Conservation (phyloP, 2,329 filamentous ascomycete species). For the Penicillium sp. region DNA sequence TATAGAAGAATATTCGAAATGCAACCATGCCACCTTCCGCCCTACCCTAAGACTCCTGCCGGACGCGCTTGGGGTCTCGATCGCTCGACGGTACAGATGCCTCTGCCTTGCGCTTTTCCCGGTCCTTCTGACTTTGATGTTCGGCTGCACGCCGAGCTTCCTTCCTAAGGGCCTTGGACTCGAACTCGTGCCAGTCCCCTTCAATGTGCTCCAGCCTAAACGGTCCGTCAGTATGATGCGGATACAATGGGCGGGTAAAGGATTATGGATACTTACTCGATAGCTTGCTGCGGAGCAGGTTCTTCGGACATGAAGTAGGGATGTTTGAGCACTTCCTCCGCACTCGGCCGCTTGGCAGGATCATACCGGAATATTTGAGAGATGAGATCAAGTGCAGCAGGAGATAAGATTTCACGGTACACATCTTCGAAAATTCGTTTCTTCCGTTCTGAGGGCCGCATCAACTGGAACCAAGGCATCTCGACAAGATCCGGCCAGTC, state of each 20-base stretch:
- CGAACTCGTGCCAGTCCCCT: slow-evolving; percentile 98
- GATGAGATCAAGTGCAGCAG: slow-evolving; percentile 81
- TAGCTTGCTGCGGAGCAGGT: slow-evolving; percentile 74
- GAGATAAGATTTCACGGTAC: slow-evolving; percentile 76
- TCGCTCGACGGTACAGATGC: slow-evolving; percentile 39
- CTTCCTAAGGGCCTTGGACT: slow-evolving; percentile 90
- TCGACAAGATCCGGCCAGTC: slow-evolving; percentile 92
- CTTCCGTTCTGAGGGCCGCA: slow-evolving; percentile 75
- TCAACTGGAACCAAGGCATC: slow-evolving; percentile 95
- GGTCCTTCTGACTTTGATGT: slow-evolving; percentile 50
- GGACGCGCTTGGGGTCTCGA: slow-evolving; percentile 46
- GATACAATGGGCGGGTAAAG: background rate
- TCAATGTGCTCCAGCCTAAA: slow-evolving; percentile 74
- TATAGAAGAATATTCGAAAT: slow-evolving; percentile 6
- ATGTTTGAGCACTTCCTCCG: slow-evolving; percentile 82
- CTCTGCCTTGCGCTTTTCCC: slow-evolving; percentile 52
- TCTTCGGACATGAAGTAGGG: slow-evolving; percentile 86
- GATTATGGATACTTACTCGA: slow-evolving; percentile 67
- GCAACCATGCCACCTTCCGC: slow-evolving; percentile 16
- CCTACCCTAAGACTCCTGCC: slow-evolving; percentile 28
- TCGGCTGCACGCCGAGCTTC: slow-evolving; percentile 60
- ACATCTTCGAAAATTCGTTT: slow-evolving; percentile 79
- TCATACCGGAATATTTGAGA: slow-evolving; percentile 87
- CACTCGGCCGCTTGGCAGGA: slow-evolving; percentile 79
- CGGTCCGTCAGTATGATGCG: slow-evolving; percentile 4